Evolutionary conservation across 345 rosid species (phyloP).

Genomic region (Syzygium jambos): DNA sequence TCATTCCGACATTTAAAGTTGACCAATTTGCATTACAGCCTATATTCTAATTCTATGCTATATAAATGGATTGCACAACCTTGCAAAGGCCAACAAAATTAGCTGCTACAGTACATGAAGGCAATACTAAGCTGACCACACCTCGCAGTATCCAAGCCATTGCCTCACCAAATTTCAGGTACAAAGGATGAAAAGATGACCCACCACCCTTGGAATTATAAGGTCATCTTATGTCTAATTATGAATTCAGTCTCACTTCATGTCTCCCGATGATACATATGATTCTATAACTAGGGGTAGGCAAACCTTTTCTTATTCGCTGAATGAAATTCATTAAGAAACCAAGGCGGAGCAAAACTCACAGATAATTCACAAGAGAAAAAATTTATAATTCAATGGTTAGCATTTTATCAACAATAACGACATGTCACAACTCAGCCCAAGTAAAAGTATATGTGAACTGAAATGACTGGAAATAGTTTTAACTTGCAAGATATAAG

Average conservation of each 20-base stretch:
- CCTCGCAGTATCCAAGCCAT: not conserved
- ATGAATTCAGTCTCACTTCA: not conserved
- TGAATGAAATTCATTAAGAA: not conserved
- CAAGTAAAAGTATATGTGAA: too few relatives aligned
- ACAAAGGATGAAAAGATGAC: not conserved
- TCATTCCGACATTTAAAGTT: not conserved
- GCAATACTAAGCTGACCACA: not conserved
- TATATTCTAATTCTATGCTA: not conserved
- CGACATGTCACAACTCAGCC: too few relatives aligned
- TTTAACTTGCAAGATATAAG: too few relatives aligned
- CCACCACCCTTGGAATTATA: not conserved
- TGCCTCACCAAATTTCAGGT: not conserved
- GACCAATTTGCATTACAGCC: not conserved
- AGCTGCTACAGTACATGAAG: not conserved
- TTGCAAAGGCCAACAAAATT: not conserved
- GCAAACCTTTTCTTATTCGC: not conserved
- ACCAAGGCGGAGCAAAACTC: not conserved
- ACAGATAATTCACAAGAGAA: not conserved
- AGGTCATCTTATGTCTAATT: accelerated
- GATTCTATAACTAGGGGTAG: not conserved
- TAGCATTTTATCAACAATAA: too few relatives aligned
- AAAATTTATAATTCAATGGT: not conserved
- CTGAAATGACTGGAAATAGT: too few relatives aligned
- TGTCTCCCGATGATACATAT: not conserved
- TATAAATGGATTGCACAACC: not conserved